Evolutionary conservation across 2,329 filamentous ascomycete genomes (phyloP).

Genomic region (Cadophora luteo-olivacea): DNA sequence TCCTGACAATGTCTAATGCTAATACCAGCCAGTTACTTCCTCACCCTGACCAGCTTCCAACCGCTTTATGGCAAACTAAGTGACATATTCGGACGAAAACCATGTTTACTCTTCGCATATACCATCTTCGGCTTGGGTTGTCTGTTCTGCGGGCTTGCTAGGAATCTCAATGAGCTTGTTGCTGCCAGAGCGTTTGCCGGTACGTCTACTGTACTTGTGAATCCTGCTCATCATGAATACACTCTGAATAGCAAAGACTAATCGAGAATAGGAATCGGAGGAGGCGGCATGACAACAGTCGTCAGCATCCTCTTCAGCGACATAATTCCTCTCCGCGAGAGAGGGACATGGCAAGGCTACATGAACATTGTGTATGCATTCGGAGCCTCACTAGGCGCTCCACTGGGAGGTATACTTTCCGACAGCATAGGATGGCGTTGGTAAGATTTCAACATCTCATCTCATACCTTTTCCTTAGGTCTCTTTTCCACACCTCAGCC

Average conservation of each 20-base stretch:
- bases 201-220: slow-evolving; percentile 2
- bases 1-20: background rate
- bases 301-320: slow-evolving; percentile 75
- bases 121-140: slow-evolving; percentile 70
- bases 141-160: slow-evolving; percentile 66
- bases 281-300: slow-evolving; percentile 74
- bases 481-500: slow-evolving; percentile 6
- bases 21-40: slow-evolving; percentile 61
- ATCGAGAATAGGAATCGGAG: slow-evolving; percentile 61
- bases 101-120: slow-evolving; percentile 69
- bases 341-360: slow-evolving; percentile 76
- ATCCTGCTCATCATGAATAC: background rate
- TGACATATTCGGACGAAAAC: slow-evolving; percentile 74
- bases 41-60: slow-evolving; percentile 78
- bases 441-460: slow-evolving; percentile 48
- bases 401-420: slow-evolving; percentile 73
- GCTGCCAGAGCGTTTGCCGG: slow-evolving; percentile 59
- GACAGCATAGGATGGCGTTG: slow-evolving; percentile 80
- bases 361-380: slow-evolving; percentile 75
- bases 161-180: slow-evolving; percentile 69
- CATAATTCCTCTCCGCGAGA: slow-evolving; percentile 70
- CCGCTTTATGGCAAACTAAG: slow-evolving; percentile 75
- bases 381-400: slow-evolving; percentile 73
- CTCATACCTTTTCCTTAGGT: slow-evolving; percentile 7
- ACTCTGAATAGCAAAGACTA: background rate